phyloP scores from a whole-genome alignment of 768 basidiomycete species.

The Pleurotus cornucopiae region DNA sequence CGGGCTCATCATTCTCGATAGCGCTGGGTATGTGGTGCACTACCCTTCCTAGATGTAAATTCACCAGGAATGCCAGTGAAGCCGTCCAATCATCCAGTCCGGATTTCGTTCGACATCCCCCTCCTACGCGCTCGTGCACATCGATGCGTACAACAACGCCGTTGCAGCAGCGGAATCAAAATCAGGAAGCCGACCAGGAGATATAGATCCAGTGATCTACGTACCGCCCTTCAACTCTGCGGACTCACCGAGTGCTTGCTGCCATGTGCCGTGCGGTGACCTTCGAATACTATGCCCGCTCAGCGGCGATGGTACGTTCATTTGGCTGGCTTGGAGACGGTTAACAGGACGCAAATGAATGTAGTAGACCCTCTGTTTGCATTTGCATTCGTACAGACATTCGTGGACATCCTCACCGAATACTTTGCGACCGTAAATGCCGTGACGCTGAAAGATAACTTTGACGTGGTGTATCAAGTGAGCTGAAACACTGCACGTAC shows the following conservation, averaged over 20 bases:
- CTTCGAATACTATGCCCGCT: constrained; percentile 77
- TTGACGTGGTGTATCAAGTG: constrained; percentile 94
- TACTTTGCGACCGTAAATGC: constrained; percentile 87
- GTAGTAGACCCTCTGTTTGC: constrained; percentile 87
- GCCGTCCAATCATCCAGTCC: constrained; percentile 83
- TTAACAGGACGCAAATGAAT: background rate
- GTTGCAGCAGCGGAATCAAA: constrained; percentile 43
- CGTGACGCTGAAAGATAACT: constrained; percentile 80
- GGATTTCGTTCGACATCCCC: constrained; percentile 77
- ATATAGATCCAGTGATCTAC: constrained; percentile 74
- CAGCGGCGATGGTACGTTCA: constrained; percentile 75
- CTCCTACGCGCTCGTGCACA: constrained; percentile 79
- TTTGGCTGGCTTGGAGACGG: constrained; percentile 1
- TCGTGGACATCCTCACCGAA: constrained; percentile 77
- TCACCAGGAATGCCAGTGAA: constrained; percentile 21
- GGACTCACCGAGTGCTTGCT: constrained; percentile 67
- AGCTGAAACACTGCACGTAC: constrained; percentile 12
- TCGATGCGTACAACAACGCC: constrained; percentile 80
- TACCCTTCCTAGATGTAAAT: constrained; percentile 2
- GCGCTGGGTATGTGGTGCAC: constrained; percentile 51
- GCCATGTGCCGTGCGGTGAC: constrained; percentile 75
- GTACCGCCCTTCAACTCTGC: constrained; percentile 45
- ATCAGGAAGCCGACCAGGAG: constrained; percentile 31
- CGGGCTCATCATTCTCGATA: constrained; percentile 77
- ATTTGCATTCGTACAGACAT: constrained; percentile 84